Conservation (phyloP, 805 yeast genomes). For the Metschnikowia henanensis region DNA sequence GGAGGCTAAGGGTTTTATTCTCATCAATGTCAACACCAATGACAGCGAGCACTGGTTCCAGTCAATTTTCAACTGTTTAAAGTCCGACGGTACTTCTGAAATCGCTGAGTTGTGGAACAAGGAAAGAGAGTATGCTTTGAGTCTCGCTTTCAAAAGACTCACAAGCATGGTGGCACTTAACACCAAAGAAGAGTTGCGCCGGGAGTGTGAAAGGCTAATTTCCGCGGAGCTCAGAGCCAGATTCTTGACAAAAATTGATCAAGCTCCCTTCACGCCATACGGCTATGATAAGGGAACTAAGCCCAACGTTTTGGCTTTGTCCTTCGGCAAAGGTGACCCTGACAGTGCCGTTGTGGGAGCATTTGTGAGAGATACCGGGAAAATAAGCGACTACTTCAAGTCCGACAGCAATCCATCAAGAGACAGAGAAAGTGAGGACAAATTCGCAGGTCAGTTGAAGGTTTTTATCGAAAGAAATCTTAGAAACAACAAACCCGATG, state of each 20-base stretch:
- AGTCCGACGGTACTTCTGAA: constrained; percentile 78
- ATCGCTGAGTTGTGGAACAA: constrained; percentile 79
- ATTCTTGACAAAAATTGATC: constrained; percentile 75
- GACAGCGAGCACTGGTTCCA: constrained; percentile 43
- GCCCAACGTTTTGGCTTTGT: constrained; percentile 79
- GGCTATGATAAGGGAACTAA: constrained; percentile 76
- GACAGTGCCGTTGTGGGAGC: constrained; percentile 87
- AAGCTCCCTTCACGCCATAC: constrained; percentile 88
- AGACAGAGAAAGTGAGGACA: constrained; percentile 42
- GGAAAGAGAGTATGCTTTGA: constrained; percentile 66
- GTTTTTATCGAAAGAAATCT: constrained; percentile 63
- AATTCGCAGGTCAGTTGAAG: constrained; percentile 61
- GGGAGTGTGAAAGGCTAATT: constrained; percentile 70
- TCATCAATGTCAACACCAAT: constrained; percentile 58
- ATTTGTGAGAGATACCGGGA: constrained; percentile 76
- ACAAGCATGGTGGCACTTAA: constrained; percentile 68
- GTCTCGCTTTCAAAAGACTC: constrained; percentile 64
- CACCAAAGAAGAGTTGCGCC: constrained; percentile 79
- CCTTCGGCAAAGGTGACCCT: constrained; percentile 84
- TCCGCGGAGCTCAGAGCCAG: constrained; percentile 67
- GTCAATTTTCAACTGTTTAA: constrained; percentile 49
- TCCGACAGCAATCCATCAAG: constrained; percentile 69
- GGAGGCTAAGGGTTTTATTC: constrained; percentile 73
- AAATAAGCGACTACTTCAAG: constrained; percentile 72
- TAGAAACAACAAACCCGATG: constrained; percentile 67